A percentile compares a stretch with the other conserved stretches of the same genome.
These are phyloP conservation scores for Thelephora terrestris DNA, from an alignment of 1,284 basidiomycete species.

Conservation along the genomic window DNA sequence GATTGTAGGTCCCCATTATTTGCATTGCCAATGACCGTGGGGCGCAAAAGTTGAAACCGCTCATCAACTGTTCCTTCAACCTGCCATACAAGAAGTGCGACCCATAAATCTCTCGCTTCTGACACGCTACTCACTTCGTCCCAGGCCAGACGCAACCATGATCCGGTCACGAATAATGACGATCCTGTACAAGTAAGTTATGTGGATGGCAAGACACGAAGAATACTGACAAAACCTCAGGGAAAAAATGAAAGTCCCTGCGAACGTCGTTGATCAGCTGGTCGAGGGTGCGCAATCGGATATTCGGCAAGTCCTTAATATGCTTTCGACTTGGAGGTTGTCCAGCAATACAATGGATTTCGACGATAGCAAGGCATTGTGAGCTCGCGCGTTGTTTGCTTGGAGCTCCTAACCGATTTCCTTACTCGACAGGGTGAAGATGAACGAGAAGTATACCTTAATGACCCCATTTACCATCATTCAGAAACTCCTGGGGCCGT, in stretches of 20 bases:
- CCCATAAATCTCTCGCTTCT: no score
- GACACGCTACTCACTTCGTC: slow-evolving; percentile 5
- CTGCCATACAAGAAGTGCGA: slow-evolving; percentile 70
- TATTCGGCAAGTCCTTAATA: slow-evolving; percentile 94
- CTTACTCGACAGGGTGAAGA: slow-evolving; percentile 48
- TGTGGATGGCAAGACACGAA: not conserved
- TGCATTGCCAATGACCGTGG: slow-evolving; percentile 93
- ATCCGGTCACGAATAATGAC: slow-evolving; percentile 83
- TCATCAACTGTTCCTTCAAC: slow-evolving; percentile 65
- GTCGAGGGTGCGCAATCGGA: slow-evolving; percentile 86
- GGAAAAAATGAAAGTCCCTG: slow-evolving; percentile 87
- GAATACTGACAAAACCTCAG: slow-evolving; percentile 29
- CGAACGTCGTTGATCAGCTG: slow-evolving; percentile 89
- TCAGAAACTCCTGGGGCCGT: slow-evolving; percentile 79
- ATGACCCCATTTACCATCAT: slow-evolving; percentile 88
- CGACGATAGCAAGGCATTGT: slow-evolving; percentile 87
- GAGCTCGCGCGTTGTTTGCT: slow-evolving; percentile 21
- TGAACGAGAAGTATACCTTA: slow-evolving; percentile 89
- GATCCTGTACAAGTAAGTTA: slow-evolving; percentile 75
- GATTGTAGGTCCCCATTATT: slow-evolving; percentile 84
- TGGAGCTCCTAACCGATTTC: slow-evolving; percentile 1
- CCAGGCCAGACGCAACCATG: slow-evolving; percentile 63
- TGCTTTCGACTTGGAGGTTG: slow-evolving; percentile 94
- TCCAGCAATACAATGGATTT: slow-evolving; percentile 74
- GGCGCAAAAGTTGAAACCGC: slow-evolving; percentile 86